Percentiles rank a stretch among this genome's conserved stretches.
These are phyloP conservation scores for Platismatia glauca DNA, from an alignment of 495 filamentous ascomycete genomes.

Conservation along the genomic window DNA sequence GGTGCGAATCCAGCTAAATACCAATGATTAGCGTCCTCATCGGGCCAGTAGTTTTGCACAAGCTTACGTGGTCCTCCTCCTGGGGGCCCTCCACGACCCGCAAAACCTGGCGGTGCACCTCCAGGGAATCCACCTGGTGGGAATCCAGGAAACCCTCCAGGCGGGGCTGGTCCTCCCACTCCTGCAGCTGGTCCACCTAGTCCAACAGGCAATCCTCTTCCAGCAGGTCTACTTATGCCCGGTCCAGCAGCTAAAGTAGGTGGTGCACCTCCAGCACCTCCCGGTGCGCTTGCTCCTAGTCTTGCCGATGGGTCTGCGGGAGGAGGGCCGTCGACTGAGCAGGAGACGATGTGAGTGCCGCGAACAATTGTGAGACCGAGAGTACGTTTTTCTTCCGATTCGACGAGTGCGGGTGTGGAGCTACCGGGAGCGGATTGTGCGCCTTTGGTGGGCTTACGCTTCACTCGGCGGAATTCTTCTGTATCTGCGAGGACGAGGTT, in stretches of 20 bases:
- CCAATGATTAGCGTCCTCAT: slow-evolving; percentile 13
- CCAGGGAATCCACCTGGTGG: slow-evolving; percentile 61
- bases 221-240: slow-evolving; percentile 85
- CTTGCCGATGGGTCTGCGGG: slow-evolving; percentile 87
- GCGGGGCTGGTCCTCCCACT: slow-evolving; percentile 71
- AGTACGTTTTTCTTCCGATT: slow-evolving; percentile 92
- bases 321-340: slow-evolving; percentile 94
- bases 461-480: slow-evolving; percentile 95
- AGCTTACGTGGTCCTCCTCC: slow-evolving; percentile 52
- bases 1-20: slow-evolving; percentile 49
- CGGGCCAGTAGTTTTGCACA: not conserved
- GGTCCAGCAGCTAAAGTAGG: slow-evolving; percentile 71
- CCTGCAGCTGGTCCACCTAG: slow-evolving; percentile 85
- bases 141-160: slow-evolving; percentile 45
- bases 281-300: slow-evolving; percentile 67
- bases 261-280: slow-evolving; percentile 48
- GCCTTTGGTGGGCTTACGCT: slow-evolving; percentile 74
- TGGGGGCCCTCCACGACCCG: slow-evolving; percentile 60
- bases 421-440: slow-evolving; percentile 56
- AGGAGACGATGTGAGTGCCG: slow-evolving; percentile 83
- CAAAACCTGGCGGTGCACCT: slow-evolving; percentile 63
- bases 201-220: slow-evolving; percentile 79
- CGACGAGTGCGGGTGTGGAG: slow-evolving; percentile 51
- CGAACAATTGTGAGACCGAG: slow-evolving; percentile 92
- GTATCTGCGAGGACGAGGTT: slow-evolving; percentile 98